A percentile compares a stretch with the other conserved stretches of the same genome.
Evolutionary conservation across 768 basidiomycete species (phyloP).

Genomic region (Boletus pseudopeckii): DNA sequence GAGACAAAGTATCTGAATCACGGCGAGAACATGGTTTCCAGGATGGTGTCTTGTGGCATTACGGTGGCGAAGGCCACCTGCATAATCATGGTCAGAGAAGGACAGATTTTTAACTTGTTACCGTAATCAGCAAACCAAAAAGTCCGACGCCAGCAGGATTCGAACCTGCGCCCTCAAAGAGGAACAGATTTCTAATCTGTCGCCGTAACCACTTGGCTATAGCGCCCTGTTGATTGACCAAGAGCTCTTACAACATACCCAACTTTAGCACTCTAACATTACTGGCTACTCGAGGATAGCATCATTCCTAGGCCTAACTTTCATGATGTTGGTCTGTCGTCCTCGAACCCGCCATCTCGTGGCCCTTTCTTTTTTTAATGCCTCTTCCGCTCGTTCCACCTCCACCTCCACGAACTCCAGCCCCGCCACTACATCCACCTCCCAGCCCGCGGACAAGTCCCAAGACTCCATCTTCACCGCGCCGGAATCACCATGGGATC

Average conservation of each 20-base stretch:
- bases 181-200: constrained; percentile 54
- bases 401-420: background rate
- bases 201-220: constrained; percentile 77
- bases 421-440: background rate
- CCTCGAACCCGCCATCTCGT: constrained; percentile 2
- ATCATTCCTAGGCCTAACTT: too few relatives aligned
- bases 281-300: too few relatives aligned
- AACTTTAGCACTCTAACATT: too few relatives aligned
- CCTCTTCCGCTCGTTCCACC: background rate
- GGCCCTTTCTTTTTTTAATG: background rate
- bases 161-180: constrained; percentile 44
- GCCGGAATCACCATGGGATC: constrained; percentile 46
- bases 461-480: constrained; percentile 35
- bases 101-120: too few relatives aligned
- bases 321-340: constrained; percentile 22
- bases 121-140: too few relatives aligned
- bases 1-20: too few relatives aligned
- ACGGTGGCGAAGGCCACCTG: too few relatives aligned
- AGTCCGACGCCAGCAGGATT: constrained; percentile 40
- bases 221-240: constrained; percentile 40
- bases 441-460: background rate
- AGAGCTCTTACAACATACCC: rapidly evolving
- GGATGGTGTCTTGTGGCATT: too few relatives aligned
- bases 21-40: too few relatives aligned
- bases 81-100: too few relatives aligned